Percentiles rank a stretch among this genome's conserved stretches.
Evolutionary conservation across 176 grass and related monocot genomes (phyloP).

Genomic region (Miscanthus lutarioriparius): DNA sequence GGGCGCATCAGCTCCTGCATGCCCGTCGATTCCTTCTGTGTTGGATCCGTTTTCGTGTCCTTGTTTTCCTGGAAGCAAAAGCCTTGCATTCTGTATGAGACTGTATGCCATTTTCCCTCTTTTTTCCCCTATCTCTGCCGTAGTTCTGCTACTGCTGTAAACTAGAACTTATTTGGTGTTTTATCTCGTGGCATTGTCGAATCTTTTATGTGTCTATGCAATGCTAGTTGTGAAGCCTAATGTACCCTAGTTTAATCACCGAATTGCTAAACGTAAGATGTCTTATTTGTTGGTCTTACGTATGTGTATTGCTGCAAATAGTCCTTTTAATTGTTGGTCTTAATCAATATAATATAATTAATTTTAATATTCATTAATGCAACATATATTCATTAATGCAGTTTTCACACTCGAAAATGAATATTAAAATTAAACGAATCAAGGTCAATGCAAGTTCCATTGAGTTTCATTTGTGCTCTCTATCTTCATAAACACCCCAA

Average conservation of each 20-base stretch:
- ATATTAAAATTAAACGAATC: too few species aligned
- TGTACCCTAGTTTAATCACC: slow-evolving; percentile 36
- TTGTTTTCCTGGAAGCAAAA: slow-evolving; percentile 52
- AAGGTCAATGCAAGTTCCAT: too few species aligned
- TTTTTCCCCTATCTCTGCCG: not conserved
- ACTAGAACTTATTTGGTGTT: slow-evolving; percentile 51
- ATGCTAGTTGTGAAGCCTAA: slow-evolving; percentile 37
- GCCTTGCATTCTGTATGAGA: slow-evolving; percentile 50
- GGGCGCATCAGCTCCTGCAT: slow-evolving; percentile 32
- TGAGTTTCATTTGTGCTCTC: too few species aligned
- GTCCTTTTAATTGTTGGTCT: too few species aligned
- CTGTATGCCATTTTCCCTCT: slow-evolving; percentile 38
- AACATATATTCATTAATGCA: too few species aligned
- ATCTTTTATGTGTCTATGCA: slow-evolving; percentile 24
- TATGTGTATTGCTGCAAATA: too few species aligned
- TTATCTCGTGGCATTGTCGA: slow-evolving; percentile 10
- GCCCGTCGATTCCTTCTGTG: slow-evolving; percentile 22
- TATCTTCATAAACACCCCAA: too few species aligned
- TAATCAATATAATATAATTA: too few species aligned
- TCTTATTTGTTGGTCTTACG: slow-evolving; percentile 5
- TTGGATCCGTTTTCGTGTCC: slow-evolving; percentile 45
- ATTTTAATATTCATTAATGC: too few species aligned
- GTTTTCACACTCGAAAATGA: too few species aligned
- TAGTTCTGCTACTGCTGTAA: slow-evolving; percentile 57
- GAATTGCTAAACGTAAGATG: not conserved